Base-by-base conservation (phyloP, 495 filamentous ascomycete genomes). In the Recurvomyces mirabilis region DNA sequence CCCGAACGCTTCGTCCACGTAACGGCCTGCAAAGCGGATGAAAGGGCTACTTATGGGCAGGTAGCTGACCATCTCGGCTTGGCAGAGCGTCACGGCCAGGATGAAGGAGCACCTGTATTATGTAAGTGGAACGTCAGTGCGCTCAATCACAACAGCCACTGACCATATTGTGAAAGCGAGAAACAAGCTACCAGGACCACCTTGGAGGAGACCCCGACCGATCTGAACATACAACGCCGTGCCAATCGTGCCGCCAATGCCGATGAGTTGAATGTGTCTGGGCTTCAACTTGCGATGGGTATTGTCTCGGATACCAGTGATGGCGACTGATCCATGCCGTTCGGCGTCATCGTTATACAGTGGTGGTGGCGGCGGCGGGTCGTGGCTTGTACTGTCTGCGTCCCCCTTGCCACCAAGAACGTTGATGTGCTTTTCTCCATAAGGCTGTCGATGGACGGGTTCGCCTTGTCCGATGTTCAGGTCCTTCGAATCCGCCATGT, bases 61-160 rank as follows among this genome's bases (percentile, higher is more conserved):
- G 53, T 84, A 88, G 10, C 80, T 82, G 21, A 84, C 81, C 81
- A 88, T 86, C 60, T 88, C 84, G 2, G 79, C 79, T 69, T 86
- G 72, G 55, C 69, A 70, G 47, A 74, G 63, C 39, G 81, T 87
- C 51, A 87, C 74, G 47, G 74, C 71, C 22, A 84, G 61, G 47
- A 85, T 80, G 54, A 85, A 72, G 43, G 70, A 60, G 58, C 15
- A 36, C 15, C 32, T 36, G 7, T 9, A 36, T 17, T 15, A 36
- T 36, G 9, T 5, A 9, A 10, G 23, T 9, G 12, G 15, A 21
- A 39, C 5, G 12, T 7, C 12, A 5, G 9, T 7, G 9, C 33
- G 15, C 12, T 23, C 6, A 20, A 20, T 5, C 5, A 9, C 14
- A 10, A 15, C 37, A 36, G 17, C 6, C 11, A 6, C 37, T 21